phyloP scores from a whole-genome alignment of 2,329 filamentous ascomycete genomes.

The Arthrobotrys iridis region DNA sequence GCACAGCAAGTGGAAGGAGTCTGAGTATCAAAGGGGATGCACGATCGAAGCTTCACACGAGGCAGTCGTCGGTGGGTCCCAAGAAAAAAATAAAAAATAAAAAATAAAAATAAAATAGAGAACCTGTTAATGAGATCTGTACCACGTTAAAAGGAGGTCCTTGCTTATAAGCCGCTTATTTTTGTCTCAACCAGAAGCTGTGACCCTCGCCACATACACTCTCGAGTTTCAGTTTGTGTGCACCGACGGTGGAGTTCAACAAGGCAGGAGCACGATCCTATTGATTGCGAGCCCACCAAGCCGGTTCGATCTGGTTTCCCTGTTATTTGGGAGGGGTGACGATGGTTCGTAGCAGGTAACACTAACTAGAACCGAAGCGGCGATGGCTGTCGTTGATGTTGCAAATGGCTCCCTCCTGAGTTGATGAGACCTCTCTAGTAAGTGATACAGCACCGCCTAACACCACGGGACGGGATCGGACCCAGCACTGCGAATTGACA shows the following conservation, averaged over 20 bases:
- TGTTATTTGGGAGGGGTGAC: conserved; percentile 39
- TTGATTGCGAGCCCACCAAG: conserved; percentile 28
- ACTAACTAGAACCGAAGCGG: conserved; percentile 53
- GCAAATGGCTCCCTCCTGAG: conserved; percentile 29
- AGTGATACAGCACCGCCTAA: conserved; percentile 42
- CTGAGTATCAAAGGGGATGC: conserved; percentile 29
- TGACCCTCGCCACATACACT: conserved; percentile 28
- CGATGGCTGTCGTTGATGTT: conserved; percentile 35
- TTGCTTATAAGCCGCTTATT: conserved; percentile 49
- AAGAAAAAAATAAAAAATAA: conserved; percentile 38
- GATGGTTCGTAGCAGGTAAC: conserved; percentile 35
- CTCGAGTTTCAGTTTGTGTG: conserved; percentile 47
- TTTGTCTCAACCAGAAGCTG: conserved; percentile 36
- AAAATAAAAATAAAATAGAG: conserved; percentile 53
- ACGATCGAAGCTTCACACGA: conserved; percentile 40
- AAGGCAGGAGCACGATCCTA: conserved; percentile 31
- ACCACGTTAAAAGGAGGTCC: conserved; percentile 45
- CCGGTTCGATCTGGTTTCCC: conserved; percentile 35
- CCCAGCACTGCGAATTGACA: conserved; percentile 42
- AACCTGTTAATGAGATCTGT: conserved; percentile 45
- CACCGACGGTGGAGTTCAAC: conserved; percentile 24
- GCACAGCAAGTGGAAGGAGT: conserved; percentile 50
- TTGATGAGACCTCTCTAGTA: conserved; percentile 15
- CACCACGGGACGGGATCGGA: conserved; percentile 27
- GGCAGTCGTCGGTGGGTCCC: conserved; percentile 26